Base-by-base conservation (phyloP, 495 filamentous ascomycete genomes). In the Podospora comata region DNA sequence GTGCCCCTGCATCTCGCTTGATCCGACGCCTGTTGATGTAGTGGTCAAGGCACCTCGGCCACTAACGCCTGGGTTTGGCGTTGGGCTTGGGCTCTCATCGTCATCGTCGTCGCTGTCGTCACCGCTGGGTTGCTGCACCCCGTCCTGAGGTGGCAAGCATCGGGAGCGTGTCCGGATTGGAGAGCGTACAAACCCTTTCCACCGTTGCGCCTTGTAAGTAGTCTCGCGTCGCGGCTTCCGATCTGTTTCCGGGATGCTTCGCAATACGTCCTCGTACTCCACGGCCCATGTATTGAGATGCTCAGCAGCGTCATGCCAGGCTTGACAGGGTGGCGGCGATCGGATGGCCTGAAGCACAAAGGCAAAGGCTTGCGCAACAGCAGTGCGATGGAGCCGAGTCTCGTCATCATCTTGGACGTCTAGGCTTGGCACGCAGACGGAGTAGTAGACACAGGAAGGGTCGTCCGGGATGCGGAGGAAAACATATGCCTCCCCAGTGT, bases 381-480 rank as follows among this genome's bases (percentile, higher is more conserved):
- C 79, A 0, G 81, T 85, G 53, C 74, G 77, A 71, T 80, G 72
- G 65, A 84, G 73, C 64, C 74, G 69, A 65, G 69, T 65, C 57
- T 77, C 65, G 60, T 76, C 71, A 30, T 80, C 71, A 26, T 72
- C 69, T 0, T 70, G 27, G 32, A 83, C 75, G 62, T 84, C 82
- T 16, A 70, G 60, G 32, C 76, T 72, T 11, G 80, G 81, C n/a
- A 81, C 75, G 20, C 70, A 80, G 13, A 80, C 65, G 44, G 72
- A 75, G 62, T 81, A 83, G 67, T 78, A 79, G 9, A 83, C 74
- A 0, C 68, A 76, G 9, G 73, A 62, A 23, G 80, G 77, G 64
- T 85, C 74, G 62, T 78, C 71, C 32, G 78, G 76, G 54, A 86
- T 81, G 70, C 77, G 64, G 9, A 85, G 76, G 65, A 85, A 85